Base-by-base conservation (phyloP, 2,329 filamentous ascomycete species). In the Botrytis aclada region DNA sequence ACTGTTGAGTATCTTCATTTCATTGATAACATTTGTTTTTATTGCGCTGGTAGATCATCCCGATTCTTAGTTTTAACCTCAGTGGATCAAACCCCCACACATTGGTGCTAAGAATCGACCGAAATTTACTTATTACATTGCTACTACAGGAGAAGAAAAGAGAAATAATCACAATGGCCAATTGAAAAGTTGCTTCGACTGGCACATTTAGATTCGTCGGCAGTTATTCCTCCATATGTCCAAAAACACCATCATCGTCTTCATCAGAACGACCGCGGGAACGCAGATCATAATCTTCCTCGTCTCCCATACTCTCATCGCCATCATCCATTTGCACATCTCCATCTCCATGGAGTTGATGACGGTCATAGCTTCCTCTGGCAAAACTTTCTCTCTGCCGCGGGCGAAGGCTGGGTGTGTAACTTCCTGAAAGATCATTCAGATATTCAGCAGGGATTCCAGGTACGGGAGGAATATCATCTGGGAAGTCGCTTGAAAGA, bases 231-330 rank as follows among this genome's bases (percentile, higher is more conserved):
- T 99, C 96, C 95, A 98, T 98, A 77, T 90, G 89, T 73, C 95
- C 95, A 85, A 99, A 99, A 79, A 98, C 92, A 80, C 95, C 95
- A 77, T 98, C 95, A 77, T 98, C 95, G 75, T 97, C 94, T 78
- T 97, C 95, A 78, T 97, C 93, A 82, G 90, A 92, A 75, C 92
- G 88, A 69, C 88, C 88, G 72, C 88, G 87, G 67, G 86, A 88
- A 72, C 84, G 86, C 77, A 84, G 84, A 74, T 86, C 85, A 79
- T 90, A 89, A 73, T 90, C 88, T 77, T 91, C 89, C 71, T 93
- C 90, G 76, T 89, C 89, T 78, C 86, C 85, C 76, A 87, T 85
- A 81, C 87, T 90, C 73, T 90, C 89, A 76, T 88, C 85, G 77
- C 88, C 88, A 69, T 89, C 89, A 76, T 90, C 88, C 86, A 90